A percentile compares a stretch with the other conserved stretches of the same genome.
Conservation (phyloP, 2,329 filamentous ascomycete genomes). For the Cladosporium colombiae region DNA sequence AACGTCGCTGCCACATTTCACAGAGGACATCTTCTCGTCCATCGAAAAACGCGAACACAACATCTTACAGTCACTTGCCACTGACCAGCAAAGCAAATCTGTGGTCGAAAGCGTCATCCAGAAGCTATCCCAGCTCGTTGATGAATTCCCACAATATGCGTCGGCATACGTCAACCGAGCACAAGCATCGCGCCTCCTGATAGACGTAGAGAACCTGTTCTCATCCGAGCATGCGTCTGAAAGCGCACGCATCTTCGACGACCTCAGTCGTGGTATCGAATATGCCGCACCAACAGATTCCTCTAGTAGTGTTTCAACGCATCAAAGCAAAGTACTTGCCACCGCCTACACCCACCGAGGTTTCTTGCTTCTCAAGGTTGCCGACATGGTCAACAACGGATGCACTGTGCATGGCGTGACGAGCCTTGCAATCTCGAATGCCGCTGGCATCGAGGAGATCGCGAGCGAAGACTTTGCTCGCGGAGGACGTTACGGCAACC, state of each 20-base stretch:
- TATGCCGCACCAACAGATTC: neutral
- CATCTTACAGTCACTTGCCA: neutral
- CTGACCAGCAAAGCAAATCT: neutral
- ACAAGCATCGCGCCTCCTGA: neutral
- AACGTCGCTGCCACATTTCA: neutral
- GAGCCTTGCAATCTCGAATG: neutral
- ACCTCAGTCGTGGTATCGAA: neutral
- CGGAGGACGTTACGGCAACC: constrained; percentile 58
- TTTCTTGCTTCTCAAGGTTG: neutral
- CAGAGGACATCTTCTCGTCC: neutral
- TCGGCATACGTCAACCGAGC: neutral
- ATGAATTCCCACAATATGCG: neutral
- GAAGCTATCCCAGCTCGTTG: neutral
- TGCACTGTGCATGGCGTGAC: neutral
- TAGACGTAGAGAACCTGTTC: neutral
- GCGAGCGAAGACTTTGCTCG: constrained; percentile 57
- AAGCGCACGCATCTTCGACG: neutral
- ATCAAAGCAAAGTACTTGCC: neutral
- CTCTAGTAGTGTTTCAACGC: neutral
- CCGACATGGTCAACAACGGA: neutral
- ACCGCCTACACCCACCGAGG: neutral
- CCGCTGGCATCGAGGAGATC: constrained; percentile 53
- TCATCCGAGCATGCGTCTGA: neutral
- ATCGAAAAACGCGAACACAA: neutral
- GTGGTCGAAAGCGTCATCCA: neutral